Conservation (phyloP, 352 stramenopile genomes). For the Halophytophthora batemanensis region DNA sequence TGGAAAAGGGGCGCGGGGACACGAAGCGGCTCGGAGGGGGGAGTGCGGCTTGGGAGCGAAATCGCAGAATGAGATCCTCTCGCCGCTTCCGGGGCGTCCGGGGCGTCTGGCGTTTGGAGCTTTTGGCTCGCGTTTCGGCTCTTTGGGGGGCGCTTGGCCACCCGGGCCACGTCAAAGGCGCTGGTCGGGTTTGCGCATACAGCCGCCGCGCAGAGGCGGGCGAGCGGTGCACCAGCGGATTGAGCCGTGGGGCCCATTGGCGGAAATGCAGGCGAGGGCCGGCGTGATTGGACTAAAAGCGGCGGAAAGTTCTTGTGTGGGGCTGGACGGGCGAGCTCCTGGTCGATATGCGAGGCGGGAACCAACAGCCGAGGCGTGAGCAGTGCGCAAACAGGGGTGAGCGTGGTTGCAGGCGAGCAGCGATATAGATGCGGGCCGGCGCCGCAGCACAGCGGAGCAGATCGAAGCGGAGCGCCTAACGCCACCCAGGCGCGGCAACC, state of each 20-base stretch:
- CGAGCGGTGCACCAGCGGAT: background rate
- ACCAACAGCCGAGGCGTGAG: too few species aligned
- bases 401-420: too few species aligned
- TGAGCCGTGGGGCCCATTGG: background rate
- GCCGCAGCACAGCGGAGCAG: too few species aligned
- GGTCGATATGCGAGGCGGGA: background rate
- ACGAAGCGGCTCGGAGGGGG: background rate
- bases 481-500: too few species aligned
- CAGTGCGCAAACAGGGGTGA: too few species aligned
- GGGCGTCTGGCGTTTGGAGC: background rate
- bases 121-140: background rate
- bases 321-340: background rate
- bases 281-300: background rate
- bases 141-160: conserved; percentile 1
- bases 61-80: conserved; percentile 24
- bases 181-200: background rate
- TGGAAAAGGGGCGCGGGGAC: background rate
- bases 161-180: background rate
- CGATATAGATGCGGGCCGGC: too few species aligned
- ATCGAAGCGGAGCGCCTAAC: too few species aligned
- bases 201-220: background rate
- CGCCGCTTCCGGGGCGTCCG: too few species aligned
- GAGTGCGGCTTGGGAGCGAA: conserved; percentile 17
- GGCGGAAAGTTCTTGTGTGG: conserved; percentile 13
- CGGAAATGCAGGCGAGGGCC: background rate